Base-by-base conservation (phyloP, 73 alveolate genomes). In the Paramecium pentaurelia region DNA sequence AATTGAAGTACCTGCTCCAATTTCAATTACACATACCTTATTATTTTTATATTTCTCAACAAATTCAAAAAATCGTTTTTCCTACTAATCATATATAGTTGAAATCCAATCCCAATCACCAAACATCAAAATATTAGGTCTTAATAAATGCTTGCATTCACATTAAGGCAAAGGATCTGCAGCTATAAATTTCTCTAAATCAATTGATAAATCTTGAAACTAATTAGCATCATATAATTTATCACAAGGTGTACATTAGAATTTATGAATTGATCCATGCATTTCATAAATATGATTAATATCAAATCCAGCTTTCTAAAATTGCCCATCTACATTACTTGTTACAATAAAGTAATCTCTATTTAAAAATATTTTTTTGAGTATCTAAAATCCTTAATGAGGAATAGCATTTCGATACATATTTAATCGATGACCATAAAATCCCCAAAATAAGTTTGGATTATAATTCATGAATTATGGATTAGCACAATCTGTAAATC, bases 121-220 rank as follows among this genome's bases (percentile, higher is more conserved):
- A 95, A 95, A 95, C 73, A 95, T 58, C 60, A 94, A 75, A 77
- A 95, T 94, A 94, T 95, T 95, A 0, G 98, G 98, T 54, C 98
- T 92, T 10, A 92, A 90, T 38, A 54, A 10, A n/a, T 37, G 37
- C 37, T 87, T 93, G 22, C 47, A 25, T 9, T 60, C 51, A 58
- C 98, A 95, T 16, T 40, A 9, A 2, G 98, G 98, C 25, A 95
- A 27, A 6, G 93, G 93, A 51, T 93, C 92, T 9, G 60, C 30
- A 2, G 94, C 92, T 36, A 6, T 54, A 77, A 51, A 77, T 8
- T 88, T 71, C 30, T 86, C 85, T 27, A 49, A 64, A 86, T 95
- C 95, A 37, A 94, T 85, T 2, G 71, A 90, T 86, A 95, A 44
- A 22, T 42, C 18, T 45, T 25, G 27, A 18, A 60, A 93, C 60